Base-by-base conservation (phyloP, 177 flowering plant genomes). In the Vitis hybrid region DNA sequence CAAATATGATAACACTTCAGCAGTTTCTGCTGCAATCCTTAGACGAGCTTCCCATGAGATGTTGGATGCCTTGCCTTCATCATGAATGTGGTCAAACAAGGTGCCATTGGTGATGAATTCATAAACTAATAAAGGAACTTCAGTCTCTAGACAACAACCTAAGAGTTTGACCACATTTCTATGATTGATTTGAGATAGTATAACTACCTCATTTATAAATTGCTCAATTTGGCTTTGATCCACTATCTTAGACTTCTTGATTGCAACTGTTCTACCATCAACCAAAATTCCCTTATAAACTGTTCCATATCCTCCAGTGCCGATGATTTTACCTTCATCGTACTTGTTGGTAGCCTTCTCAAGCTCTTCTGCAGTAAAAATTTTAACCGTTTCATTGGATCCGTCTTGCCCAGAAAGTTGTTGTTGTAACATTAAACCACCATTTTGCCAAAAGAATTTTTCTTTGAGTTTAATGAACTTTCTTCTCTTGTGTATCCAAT, bases 271-370 rank as follows among this genome's bases (percentile, higher is more conserved):
- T 10, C 4, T 56, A 6, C 40, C 46, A n/a, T 57, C n/a, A 1
- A 13, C 4, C 10, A 66, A 13, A 11, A 40, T 12, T 11, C 52
- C 62, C n/a, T 67, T 67, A 27, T 67, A 67, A 21, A 67, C 70
- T n/a, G 15, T 57, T 6, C 70, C 70, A 2, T 56, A 32, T 6
- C 70, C 70, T 32, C 70, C 70, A 0, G 15, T 11, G 6, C 70
- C 62, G 5, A 67, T n/a, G 4, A 67, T 57, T 19, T 52, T n/a
- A 11, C 54, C 16, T 15, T 40, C 30, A 12, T 40, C 52, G 3
- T 0, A 67, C 27, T 67, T 67, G 52, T 67, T 48, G 9, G 70
- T 67, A 4, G 68, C 68, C 60, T 55, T 66, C 13, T 55, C n/a
- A 11, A 67, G 70, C 6, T 55, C 70, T 16, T 67, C 62, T 6